These are phyloP conservation scores for Heterobasidion occidentale DNA, from an alignment of 1,284 basidiomycete species.

Conservation along the genomic window DNA sequence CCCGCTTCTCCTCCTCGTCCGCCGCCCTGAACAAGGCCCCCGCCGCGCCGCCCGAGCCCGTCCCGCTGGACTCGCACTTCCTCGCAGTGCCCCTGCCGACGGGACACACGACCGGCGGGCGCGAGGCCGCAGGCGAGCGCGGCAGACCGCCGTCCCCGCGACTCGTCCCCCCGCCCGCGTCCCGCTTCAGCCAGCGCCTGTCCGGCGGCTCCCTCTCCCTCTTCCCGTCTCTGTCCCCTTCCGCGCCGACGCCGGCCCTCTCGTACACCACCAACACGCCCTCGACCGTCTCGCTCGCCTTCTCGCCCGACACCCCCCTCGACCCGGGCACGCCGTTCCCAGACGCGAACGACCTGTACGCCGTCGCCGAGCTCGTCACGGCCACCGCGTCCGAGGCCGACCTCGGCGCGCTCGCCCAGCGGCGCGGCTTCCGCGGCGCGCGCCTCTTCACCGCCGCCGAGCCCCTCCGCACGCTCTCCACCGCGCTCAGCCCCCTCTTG, in stretches of 20 bases:
- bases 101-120: neutral
- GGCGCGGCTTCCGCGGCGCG: slow-evolving; percentile 1
- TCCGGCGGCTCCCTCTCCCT: neutral
- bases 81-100: neutral
- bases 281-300: neutral
- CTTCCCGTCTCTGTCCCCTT: neutral
- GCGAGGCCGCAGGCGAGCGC: neutral
- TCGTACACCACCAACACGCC: neutral
- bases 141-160: neutral
- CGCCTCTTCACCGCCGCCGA: neutral
- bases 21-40: neutral
- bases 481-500: neutral
- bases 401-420: neutral
- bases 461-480: neutral
- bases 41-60: neutral
- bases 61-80: neutral
- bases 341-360: neutral
- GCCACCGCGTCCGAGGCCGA: neutral
- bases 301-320: neutral
- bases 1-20: neutral
- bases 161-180: neutral
- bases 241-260: neutral
- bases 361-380: neutral
- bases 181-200: neutral
- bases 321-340: neutral